These are phyloP conservation scores for Penicillium tannophilum DNA, from an alignment of 495 filamentous ascomycete species.

Conservation along the genomic window DNA sequence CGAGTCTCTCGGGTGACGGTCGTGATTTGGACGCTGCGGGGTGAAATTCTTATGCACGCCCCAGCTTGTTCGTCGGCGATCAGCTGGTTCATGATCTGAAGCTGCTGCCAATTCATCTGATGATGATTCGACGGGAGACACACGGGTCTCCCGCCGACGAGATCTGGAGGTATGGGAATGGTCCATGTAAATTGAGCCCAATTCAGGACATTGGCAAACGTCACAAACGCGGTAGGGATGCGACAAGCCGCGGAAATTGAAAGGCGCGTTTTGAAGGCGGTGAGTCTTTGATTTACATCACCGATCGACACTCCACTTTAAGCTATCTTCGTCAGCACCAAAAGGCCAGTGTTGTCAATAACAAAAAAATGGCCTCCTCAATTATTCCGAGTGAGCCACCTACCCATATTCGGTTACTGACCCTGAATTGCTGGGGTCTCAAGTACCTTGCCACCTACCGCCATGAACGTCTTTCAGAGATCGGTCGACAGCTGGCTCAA, in stretches of 20 bases:
- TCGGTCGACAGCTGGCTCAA: conserved; percentile 72
- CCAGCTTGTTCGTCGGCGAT: conserved; percentile 46
- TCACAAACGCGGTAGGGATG: conserved; percentile 4
- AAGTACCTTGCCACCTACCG: conserved; percentile 83
- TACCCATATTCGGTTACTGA: conserved; percentile 68
- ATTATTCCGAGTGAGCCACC: conserved; percentile 28
- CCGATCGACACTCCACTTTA: conserved; percentile 9
- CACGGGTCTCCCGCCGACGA: conserved; percentile 50
- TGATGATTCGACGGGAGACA: conserved; percentile 49
- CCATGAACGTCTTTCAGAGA: conserved; percentile 77
- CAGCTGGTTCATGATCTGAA: conserved; percentile 45
- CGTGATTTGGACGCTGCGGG: conserved; percentile 38
- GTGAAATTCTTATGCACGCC: conserved; percentile 36
- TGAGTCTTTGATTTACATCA: conserved; percentile 19
- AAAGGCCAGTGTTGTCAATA: conserved; percentile 3
- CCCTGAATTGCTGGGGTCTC: conserved; percentile 95
- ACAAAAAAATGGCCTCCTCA: conserved; percentile 22
- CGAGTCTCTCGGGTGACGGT: conserved; percentile 35
- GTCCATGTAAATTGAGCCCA: conserved; percentile 29
- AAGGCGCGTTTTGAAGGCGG: conserved; percentile 20
- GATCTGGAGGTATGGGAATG: conserved; percentile 46
- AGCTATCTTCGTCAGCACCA: background rate
- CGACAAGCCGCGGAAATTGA: conserved; percentile 14
- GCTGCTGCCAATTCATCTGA: conserved; percentile 54
- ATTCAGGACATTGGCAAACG: conserved; percentile 16